Evolutionary conservation across 768 basidiomycete species (phyloP), one percentile per base, ranked within the genome.

Genomic region (Russula sp.): DNA sequence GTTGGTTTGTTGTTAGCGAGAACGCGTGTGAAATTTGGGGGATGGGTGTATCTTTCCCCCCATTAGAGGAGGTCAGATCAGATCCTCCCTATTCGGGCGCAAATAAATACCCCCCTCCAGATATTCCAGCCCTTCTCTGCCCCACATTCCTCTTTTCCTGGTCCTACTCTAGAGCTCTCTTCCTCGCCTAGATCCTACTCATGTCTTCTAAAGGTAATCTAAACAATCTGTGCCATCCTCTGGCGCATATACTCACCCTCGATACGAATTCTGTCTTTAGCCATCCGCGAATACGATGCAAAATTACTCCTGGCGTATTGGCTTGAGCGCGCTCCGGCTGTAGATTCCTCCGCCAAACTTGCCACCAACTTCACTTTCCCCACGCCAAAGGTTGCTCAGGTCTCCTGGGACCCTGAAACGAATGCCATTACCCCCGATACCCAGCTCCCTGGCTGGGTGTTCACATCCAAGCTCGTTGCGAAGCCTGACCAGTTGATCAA

Each of bases 401-500:
- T 90, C 71, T 80, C 87, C 11, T 93, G 90, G 88, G 91, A 93
- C 74, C 75, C 87, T 3, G 81, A 75, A 47, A 86, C 90, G 7
- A 79, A 79, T 54, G 69, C 80, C 2, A 77, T 85, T 75, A 84
- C 83, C 0, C 75, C 83, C 39, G 84, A 85, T 59, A 78, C 71
- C 42, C 75, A 79, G 63, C 75, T 93, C 35, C 90, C 90, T 16
- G 75, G 80, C 69, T 94, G 91, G 92, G 88, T 94, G 39, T 86
- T 84, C 77, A 83, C 80, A 67, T 84, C 76, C 67, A 91, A 92
- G 80, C 90, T 96, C 73, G 94, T 97, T 70, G 94, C 86, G 18
- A 97, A 97, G 79, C 94, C 94, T 29, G 94, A 96, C 78, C 94
- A 97, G 78, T 88, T 98, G 75, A 98, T 98, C 85, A 99, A 98